These are phyloP conservation scores for Cymbidium sinense DNA, from an alignment of 106 monocot species.

Conservation along the genomic window DNA sequence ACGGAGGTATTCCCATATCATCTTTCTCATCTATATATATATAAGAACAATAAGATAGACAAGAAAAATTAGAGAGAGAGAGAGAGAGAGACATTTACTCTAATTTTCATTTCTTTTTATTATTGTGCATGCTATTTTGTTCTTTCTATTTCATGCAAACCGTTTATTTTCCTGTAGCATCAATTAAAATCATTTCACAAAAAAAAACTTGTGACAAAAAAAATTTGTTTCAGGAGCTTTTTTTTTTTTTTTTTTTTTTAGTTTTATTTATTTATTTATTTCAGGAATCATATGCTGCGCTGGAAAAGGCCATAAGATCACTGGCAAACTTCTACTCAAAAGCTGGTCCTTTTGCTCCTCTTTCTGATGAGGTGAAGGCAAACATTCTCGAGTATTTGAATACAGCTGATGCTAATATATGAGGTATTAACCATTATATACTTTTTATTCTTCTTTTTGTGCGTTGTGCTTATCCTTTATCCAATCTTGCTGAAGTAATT, in stretches of 20 bases:
- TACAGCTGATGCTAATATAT: constrained; percentile 50
- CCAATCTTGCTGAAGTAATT: too few relatives aligned
- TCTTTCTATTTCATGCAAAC: background rate
- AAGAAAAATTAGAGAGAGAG: too few relatives aligned
- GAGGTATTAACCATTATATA: background rate
- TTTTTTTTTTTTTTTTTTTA: too few relatives aligned
- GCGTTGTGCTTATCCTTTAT: too few relatives aligned
- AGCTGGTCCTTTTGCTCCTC: constrained; percentile 78
- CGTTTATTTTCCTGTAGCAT: background rate
- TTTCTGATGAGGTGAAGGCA: constrained; percentile 61
- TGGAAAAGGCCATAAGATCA: constrained; percentile 87
- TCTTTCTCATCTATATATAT: background rate
- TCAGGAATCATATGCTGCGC: constrained; percentile 80
- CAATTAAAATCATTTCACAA: background rate
- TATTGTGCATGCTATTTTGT: background rate
- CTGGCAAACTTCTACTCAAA: constrained; percentile 83
- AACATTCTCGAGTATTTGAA: constrained; percentile 62
- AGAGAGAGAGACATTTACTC: too few relatives aligned
- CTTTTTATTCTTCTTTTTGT: too few relatives aligned
- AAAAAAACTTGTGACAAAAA: too few relatives aligned
- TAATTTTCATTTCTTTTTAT: too few relatives aligned
- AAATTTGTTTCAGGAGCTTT: too few relatives aligned
- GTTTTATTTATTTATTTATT: background rate
- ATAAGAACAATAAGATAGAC: too few relatives aligned
- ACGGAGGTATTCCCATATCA: constrained; percentile 44